Evolutionary conservation across 352 stramenopile species (phyloP), one percentile per base, ranked within the genome.

Genomic region (Pythium monospermum): DNA sequence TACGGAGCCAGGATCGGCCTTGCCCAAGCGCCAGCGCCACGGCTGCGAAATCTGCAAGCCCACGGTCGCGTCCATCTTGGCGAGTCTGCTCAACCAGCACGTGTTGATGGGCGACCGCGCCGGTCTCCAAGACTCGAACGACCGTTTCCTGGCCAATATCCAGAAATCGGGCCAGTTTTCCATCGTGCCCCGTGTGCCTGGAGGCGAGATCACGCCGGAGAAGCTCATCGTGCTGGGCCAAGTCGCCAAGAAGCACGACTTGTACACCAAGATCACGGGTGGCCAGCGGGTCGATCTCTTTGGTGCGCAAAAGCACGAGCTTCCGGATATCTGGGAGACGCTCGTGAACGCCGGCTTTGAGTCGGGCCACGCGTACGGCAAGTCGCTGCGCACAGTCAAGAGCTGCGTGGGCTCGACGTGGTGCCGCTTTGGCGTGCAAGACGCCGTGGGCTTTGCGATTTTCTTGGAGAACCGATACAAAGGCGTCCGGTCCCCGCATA

Each of bases 231-330:
- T 71, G 15, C 62, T 97, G 31, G 90, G 90, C 28, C 59, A 94
- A 48, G 76, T 94, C 22, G 88, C 87, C 7, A 85, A 91, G 55
- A 88, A 96, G 52, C 96, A 95, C 59, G 78, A 83, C 33, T 61
- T 97, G 39, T 97, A 97, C 73, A 83, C 82, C 8, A 97, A 97
- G 68, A 91, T 97, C 61, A 97, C 90, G n/a, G 90, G 90, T 19
- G 90, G 74, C n/a, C 90, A 97, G 62, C 83, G 90, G 28, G 77
- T 97, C 33, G 88, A 97, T 64, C 66, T 97, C 13, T 97, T 97
- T 58, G 90, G 90, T 30, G 90, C 90, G 15, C 77, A 94, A 49
- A 96, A 96, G 62, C 79, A 96, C 55, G 71, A 97, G 52, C 60
- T 97, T 30, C 85, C 88, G 7, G 80, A 83, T 30, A 97, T 96